Percentiles rank a stretch among this genome's conserved stretches.
Evolutionary conservation across 148 eudicot genomes (phyloP).

Genomic region (Drosera capensis): DNA sequence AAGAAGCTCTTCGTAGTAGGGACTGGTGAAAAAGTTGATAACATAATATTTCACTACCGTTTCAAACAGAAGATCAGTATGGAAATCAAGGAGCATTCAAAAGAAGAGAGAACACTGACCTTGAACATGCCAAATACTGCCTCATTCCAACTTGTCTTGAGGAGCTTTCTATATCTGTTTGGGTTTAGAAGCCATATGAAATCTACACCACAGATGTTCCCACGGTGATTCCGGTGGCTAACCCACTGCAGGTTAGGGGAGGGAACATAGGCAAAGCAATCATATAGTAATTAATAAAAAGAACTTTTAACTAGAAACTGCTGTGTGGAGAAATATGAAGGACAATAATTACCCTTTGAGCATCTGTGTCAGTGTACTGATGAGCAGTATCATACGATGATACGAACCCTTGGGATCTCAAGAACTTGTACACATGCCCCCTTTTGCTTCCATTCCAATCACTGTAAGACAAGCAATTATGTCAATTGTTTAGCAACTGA

Average conservation of each 20-base stretch:
- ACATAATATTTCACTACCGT: too few species aligned
- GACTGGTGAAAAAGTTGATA: too few species aligned
- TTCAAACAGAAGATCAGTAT: not conserved
- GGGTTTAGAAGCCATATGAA: conserved; percentile 41
- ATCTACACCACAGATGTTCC: conserved; percentile 43
- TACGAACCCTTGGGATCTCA: conserved; percentile 42
- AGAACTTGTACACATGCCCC: conserved; percentile 40
- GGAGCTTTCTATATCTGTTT: conserved; percentile 10
- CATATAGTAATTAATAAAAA: too few species aligned
- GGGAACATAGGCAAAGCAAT: too few species aligned
- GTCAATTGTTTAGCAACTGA: too few species aligned
- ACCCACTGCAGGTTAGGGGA: conserved; percentile 58
- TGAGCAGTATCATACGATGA: conserved; percentile 38
- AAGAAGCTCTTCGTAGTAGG: too few species aligned
- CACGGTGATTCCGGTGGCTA: conserved; percentile 47
- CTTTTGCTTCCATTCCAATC: conserved; percentile 54
- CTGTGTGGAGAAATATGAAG: too few species aligned
- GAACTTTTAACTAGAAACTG: too few species aligned
- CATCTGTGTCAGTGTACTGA: conserved; percentile 8
- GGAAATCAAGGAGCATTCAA: not conserved
- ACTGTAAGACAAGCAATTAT: conserved; percentile 8
- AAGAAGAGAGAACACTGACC: conserved; percentile 5
- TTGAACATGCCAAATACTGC: conserved; percentile 31
- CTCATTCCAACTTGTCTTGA: conserved; percentile 31
- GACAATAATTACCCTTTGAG: conserved; percentile 17